These are phyloP conservation scores for Polymyxa betae DNA, from an alignment of 208 protist species.

Conservation along the genomic window DNA sequence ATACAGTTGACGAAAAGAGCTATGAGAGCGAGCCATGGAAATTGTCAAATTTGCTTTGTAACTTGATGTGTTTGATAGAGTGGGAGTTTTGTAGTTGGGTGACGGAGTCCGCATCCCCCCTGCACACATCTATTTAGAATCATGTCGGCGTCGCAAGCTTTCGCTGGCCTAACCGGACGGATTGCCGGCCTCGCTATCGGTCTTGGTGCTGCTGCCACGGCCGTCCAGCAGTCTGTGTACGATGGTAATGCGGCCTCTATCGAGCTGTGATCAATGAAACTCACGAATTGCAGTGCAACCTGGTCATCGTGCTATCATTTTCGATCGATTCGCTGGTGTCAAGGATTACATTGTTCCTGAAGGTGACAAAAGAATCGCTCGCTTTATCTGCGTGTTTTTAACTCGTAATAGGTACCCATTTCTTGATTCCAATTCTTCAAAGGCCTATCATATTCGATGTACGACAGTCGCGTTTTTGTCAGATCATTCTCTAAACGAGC, in stretches of 20 bases:
- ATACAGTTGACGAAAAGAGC: too few relatives aligned
- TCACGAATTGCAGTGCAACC: slow-evolving; percentile 80
- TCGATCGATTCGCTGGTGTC: slow-evolving; percentile 91
- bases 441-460: slow-evolving; percentile 92
- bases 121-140: too few relatives aligned
- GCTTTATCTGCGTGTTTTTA: background rate
- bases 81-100: too few relatives aligned
- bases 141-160: background rate
- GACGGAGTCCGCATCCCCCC: too few relatives aligned
- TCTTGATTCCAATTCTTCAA: slow-evolving; percentile 90
- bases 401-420: slow-evolving; percentile 64
- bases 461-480: background rate
- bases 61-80: too few relatives aligned
- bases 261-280: background rate
- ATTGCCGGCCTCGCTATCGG: slow-evolving; percentile 38
- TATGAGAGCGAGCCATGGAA: too few relatives aligned
- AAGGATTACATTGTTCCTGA: slow-evolving; percentile 81
- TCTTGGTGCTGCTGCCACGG: slow-evolving; percentile 7
- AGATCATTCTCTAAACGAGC: background rate
- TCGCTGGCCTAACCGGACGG: slow-evolving; percentile 10
- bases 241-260: background rate
- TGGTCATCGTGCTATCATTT: slow-evolving; percentile 94
- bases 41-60: too few relatives aligned
- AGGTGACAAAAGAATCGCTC: background rate
- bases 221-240: slow-evolving; percentile 47